A percentile compares a stretch with the other conserved stretches of the same genome.
Conservation (phyloP, 2,329 filamentous ascomycete species). For the Fusarium stilboides region DNA sequence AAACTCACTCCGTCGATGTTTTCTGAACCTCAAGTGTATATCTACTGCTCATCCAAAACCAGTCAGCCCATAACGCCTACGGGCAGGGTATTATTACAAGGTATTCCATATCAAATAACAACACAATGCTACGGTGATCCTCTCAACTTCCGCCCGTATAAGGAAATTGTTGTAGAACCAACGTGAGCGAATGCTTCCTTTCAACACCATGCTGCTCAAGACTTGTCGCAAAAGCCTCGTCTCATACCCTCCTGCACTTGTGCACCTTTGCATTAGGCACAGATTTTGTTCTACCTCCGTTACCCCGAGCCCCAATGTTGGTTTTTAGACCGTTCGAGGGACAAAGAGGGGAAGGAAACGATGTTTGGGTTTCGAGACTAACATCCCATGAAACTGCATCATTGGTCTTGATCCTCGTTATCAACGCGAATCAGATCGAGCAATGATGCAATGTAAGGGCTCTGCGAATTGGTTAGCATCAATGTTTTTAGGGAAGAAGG, state of each 20-base stretch:
- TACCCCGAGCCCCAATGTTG: conserved; percentile 15
- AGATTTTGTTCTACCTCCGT: conserved; percentile 18
- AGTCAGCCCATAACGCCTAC: conserved; percentile 41
- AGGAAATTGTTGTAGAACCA: conserved; percentile 17
- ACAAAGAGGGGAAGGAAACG: no score
- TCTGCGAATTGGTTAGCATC: conserved; percentile 50
- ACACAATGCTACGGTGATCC: conserved; percentile 28
- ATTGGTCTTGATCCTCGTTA: conserved; percentile 48
- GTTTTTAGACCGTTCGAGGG: no score
- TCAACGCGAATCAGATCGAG: conserved; percentile 57
- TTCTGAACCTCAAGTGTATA: conserved; percentile 14
- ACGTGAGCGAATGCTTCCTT: conserved; percentile 13
- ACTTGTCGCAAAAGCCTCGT: conserved; percentile 29
- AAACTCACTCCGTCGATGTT: neutral
- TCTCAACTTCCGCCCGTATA: conserved; percentile 34
- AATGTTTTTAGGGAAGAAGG: conserved; percentile 1
- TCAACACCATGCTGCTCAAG: conserved; percentile 6
- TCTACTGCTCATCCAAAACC: conserved; percentile 35
- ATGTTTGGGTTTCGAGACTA: no score
- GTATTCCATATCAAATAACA: conserved; percentile 37
- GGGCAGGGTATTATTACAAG: conserved; percentile 50
- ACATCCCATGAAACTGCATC: conserved; percentile 16
- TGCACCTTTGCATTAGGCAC: conserved; percentile 13
- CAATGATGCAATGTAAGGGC: conserved; percentile 59
- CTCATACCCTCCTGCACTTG: conserved; percentile 26